phyloP scores from a whole-genome alignment of 352 stramenopile species.

The Globisporangium nunn region DNA sequence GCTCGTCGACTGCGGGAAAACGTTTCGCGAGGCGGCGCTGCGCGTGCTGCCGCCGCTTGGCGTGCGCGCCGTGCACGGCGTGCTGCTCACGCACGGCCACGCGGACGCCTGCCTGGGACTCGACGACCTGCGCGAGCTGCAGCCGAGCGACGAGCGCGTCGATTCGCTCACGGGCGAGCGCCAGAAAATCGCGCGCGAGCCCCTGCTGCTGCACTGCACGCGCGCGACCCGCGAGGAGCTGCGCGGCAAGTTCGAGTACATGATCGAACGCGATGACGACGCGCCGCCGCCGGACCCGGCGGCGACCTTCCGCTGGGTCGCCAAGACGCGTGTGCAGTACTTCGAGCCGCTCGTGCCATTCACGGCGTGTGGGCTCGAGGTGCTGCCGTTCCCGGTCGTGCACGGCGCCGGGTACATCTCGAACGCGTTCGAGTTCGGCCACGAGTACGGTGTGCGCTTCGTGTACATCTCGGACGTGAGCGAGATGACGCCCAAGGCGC shows the following conservation, averaged over 20 bases:
- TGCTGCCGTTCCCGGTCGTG: conserved; percentile 72
- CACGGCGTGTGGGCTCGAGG: conserved; percentile 28
- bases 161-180: conserved; percentile 52
- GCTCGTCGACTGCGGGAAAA: conserved; percentile 87
- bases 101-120: conserved; percentile 78
- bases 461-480: conserved; percentile 89
- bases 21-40: conserved; percentile 75
- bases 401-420: conserved; percentile 77
- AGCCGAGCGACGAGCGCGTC: conserved; percentile 41
- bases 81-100: conserved; percentile 84
- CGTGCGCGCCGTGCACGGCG: conserved; percentile 45
- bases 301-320: conserved; percentile 65
- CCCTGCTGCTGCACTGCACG: conserved; percentile 61
- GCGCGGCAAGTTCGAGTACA: conserved; percentile 69
- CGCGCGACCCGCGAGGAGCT: conserved; percentile 47
- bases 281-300: conserved; percentile 1
- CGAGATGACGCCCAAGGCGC: conserved; percentile 54
- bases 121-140: conserved; percentile 81
- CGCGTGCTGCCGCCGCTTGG: conserved; percentile 51
- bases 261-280: conserved; percentile 40
- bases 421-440: conserved; percentile 76
- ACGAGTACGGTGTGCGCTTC: conserved; percentile 54
- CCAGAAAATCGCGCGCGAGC: conserved; percentile 43
- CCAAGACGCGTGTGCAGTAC: conserved; percentile 57
- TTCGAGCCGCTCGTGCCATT: conserved; percentile 55